Percentiles rank a stretch among this genome's conserved stretches.
Conservation (phyloP, 805 yeast genomes). For the Metschnikowia continentalis region DNA sequence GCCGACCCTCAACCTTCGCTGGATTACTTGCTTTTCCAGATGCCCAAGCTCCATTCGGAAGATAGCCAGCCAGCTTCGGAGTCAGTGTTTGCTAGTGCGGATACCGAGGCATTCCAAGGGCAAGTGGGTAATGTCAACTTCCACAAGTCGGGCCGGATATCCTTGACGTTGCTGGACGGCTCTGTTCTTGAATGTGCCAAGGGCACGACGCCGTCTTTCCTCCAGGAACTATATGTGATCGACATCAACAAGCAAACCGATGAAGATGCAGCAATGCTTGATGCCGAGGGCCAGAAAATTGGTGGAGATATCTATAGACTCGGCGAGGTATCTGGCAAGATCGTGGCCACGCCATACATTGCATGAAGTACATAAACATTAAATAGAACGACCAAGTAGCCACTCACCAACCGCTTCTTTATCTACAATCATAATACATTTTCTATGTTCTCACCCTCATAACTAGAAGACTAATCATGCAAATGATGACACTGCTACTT, state of each 20-base stretch:
- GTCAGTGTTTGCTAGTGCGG: conserved; percentile 8
- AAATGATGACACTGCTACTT: too few relatives aligned
- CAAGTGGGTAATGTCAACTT: conserved; percentile 67
- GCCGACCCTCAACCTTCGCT: conserved; percentile 9
- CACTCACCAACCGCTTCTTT: too few relatives aligned
- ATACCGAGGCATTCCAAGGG: conserved; percentile 38
- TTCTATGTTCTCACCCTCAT: too few relatives aligned
- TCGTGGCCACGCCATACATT: conserved; percentile 18
- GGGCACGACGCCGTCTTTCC: conserved; percentile 65
- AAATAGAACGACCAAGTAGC: background rate
- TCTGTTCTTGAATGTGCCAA: conserved; percentile 59
- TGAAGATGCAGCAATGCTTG: conserved; percentile 22
- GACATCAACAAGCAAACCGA: conserved; percentile 31
- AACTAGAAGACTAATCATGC: too few relatives aligned
- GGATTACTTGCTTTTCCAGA: conserved; percentile 41
- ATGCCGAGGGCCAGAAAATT: conserved; percentile 15
- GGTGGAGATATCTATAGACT: conserved; percentile 16
- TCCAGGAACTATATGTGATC: conserved; percentile 69
- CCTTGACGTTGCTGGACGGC: conserved; percentile 69
- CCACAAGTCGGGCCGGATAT: conserved; percentile 79
- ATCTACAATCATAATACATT: too few relatives aligned
- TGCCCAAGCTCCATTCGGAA: conserved; percentile 45
- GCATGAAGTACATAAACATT: background rate
- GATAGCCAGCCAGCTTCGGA: conserved; percentile 19
- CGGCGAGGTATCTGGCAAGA: conserved; percentile 16